Evolutionary conservation across 306 rosid genomes (phyloP), one percentile per base, ranked within the genome.

Genomic region (Psophocarpus tetragonolobus): DNA sequence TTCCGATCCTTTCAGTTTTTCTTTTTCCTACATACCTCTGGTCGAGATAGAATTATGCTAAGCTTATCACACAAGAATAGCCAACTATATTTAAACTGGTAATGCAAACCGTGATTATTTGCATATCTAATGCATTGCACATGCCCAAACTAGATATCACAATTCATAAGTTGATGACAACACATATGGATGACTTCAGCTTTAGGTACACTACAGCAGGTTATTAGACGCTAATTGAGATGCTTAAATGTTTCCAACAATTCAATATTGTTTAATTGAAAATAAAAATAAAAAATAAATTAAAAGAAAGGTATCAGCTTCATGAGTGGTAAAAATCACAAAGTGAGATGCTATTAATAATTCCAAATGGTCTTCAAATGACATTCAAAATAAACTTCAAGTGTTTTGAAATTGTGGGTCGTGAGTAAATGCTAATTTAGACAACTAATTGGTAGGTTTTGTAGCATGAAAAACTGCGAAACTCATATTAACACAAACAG

Each of bases 381-480:
- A 23, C 32, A 60, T 60, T 42, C 79, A 60, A 58, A 38, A 65
- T 26, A 51, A 8, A 5, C 30, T 53, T 68, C 54, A 35, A 24
- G 57, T 75, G 30, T 71, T 53, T 32, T 24, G 66, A 32, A 74
- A 62, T 32, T 6, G 3, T 6, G 58, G 18, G 39, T 65, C 29
- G 42, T 26, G 6, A 21, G 67, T 71, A 67, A 45, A 33, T 60
- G 42, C 50, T 20, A 62, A 63, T 36, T 63, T 72, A 62, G 50
- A 64, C 47, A 48, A 62, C 51, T 64, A 63, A 39, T 9, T 70
- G 11, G 38, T n/a, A n/a, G 38, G 61, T 36, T 62, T 68, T 27
- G 35, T 48, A 42, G 23, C 3, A 32, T 38, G 32, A 51, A 39
- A 42, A 41, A 41, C n/a, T 41, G 47, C 8, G 27, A 48, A 50